These are phyloP conservation scores for Echium plantagineum DNA, from an alignment of 257 asterid genomes.

Conservation along the genomic window DNA sequence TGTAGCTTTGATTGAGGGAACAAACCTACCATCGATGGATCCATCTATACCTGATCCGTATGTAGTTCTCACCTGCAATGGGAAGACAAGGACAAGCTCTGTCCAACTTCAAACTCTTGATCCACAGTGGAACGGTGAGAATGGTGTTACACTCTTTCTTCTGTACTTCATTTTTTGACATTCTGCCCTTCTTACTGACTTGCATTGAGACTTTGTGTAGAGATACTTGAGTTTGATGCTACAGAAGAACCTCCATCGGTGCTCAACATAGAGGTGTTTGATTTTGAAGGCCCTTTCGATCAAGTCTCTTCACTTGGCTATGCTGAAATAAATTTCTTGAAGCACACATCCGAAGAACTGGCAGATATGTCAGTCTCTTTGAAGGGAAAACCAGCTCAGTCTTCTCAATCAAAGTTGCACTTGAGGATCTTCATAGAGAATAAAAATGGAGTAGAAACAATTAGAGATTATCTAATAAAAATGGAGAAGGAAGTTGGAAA, in stretches of 20 bases:
- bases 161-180: slow-evolving; percentile 3
- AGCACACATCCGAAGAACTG: slow-evolving; percentile 66
- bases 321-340: slow-evolving; percentile 78
- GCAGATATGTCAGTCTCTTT: slow-evolving; percentile 90
- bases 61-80: slow-evolving; percentile 81
- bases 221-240: slow-evolving; percentile 90
- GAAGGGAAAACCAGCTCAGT: slow-evolving; percentile 69
- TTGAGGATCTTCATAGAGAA: slow-evolving; percentile 77
- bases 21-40: slow-evolving; percentile 39
- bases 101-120: slow-evolving; percentile 76
- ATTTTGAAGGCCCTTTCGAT: slow-evolving; percentile 81
- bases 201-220: slow-evolving; percentile 26
- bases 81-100: slow-evolving; percentile 87
- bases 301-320: slow-evolving; percentile 71
- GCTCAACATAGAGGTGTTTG: slow-evolving; percentile 69
- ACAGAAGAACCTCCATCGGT: slow-evolving; percentile 87
- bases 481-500: slow-evolving; percentile 91
- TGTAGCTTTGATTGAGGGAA: slow-evolving; percentile 67
- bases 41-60: slow-evolving; percentile 65
- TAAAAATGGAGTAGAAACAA: slow-evolving; percentile 78
- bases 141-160: neutral
- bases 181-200: slow-evolving; percentile 5
- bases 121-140: slow-evolving; percentile 81
- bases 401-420: slow-evolving; percentile 73
- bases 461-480: slow-evolving; percentile 68